Conservation (phyloP, 2,329 filamentous ascomycete genomes). For the Penicillium nordicum region DNA sequence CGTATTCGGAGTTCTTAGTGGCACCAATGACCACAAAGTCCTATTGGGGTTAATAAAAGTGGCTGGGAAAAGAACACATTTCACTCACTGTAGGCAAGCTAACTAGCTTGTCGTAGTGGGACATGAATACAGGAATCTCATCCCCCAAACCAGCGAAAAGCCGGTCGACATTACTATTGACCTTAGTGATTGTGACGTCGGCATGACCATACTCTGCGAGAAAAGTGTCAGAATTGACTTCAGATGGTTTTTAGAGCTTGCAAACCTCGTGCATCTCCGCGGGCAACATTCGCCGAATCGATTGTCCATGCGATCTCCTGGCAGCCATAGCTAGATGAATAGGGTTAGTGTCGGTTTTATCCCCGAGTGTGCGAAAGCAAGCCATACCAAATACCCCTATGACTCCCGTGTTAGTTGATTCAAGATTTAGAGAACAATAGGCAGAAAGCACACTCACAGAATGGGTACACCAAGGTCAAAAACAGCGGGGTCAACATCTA, state of each 20-base stretch:
- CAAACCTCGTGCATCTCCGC: constrained; percentile 55
- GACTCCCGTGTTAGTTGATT: constrained; percentile 40
- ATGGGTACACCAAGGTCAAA: constrained; percentile 63
- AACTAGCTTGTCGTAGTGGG: constrained; percentile 80
- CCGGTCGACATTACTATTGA: constrained; percentile 63
- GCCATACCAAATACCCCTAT: constrained; percentile 20
- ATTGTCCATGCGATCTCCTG: constrained; percentile 73
- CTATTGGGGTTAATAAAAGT: constrained; percentile 27
- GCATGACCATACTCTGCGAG: constrained; percentile 65
- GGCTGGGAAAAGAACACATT: background rate
- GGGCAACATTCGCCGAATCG: constrained; percentile 62
- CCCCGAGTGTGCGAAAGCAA: background rate
- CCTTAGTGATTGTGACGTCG: constrained; percentile 58
- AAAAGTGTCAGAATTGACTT: constrained; percentile 1
- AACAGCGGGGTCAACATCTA: constrained; percentile 66
- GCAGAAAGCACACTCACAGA: constrained; percentile 49
- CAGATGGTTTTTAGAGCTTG: background rate
- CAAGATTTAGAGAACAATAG: constrained; percentile 67
- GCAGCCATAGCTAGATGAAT: constrained; percentile 50
- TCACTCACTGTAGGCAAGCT: constrained; percentile 55
- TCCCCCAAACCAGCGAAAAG: constrained; percentile 76
- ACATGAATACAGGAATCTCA: constrained; percentile 75
- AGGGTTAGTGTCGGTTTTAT: constrained; percentile 44
- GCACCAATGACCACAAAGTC: constrained; percentile 71
- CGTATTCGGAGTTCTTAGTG: constrained; percentile 72